These are phyloP conservation scores for Backusella macrospora DNA, from an alignment of 192 early-diverging fungal genomes.

Conservation along the genomic window DNA sequence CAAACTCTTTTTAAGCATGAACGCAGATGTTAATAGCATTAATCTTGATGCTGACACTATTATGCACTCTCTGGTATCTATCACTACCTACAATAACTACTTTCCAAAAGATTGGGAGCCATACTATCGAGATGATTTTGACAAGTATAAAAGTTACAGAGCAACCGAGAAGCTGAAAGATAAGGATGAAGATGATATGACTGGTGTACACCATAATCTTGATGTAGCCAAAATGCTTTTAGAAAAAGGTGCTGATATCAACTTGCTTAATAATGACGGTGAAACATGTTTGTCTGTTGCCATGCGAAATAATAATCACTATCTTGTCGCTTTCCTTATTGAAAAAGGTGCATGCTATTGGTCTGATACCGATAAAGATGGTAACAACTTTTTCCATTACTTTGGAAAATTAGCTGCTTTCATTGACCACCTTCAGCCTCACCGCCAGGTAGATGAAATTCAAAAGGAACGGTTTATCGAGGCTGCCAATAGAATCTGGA, in stretches of 20 bases:
- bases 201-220: constrained; percentile 17
- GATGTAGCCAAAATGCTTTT: constrained; percentile 19
- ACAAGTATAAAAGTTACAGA: neutral
- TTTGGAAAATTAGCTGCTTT: constrained; percentile 9
- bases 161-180: neutral
- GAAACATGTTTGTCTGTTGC: constrained; percentile 40
- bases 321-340: constrained; percentile 28
- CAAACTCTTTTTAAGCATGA: constrained; percentile 28
- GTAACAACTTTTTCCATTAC: constrained; percentile 40
- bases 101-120: neutral
- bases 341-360: constrained; percentile 32
- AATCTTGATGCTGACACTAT: constrained; percentile 38
- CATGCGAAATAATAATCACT: constrained; percentile 18
- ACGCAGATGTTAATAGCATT: constrained; percentile 44
- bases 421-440: constrained; percentile 8
- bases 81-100: neutral
- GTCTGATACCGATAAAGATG: neutral
- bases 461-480: constrained; percentile 3
- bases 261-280: constrained; percentile 13
- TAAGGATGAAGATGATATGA: constrained; percentile 8
- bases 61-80: constrained; percentile 19
- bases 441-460: constrained; percentile 4
- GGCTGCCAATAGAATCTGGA: constrained; percentile 14
- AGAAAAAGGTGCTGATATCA: constrained; percentile 24
- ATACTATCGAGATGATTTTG: neutral